Conservation (phyloP, 352 stramenopile genomes). For the Phytophthora pluvialis region DNA sequence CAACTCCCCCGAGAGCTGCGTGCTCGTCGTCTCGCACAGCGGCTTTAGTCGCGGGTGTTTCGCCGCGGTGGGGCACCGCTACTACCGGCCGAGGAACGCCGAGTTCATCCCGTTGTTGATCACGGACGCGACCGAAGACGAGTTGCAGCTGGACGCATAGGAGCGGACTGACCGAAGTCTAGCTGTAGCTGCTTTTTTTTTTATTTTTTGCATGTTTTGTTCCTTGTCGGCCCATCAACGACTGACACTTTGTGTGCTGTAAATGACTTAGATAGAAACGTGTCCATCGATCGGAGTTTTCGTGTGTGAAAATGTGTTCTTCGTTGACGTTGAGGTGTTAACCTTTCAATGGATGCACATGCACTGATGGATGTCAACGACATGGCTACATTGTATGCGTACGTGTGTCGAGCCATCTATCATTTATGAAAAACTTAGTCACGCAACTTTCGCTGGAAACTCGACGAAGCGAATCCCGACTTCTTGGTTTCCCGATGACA, state of each 20-base stretch:
- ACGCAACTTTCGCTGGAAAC: slow-evolving; percentile 6
- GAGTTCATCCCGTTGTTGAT: slow-evolving; percentile 74
- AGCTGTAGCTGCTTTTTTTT: background rate
- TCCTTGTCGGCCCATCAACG: slow-evolving; percentile 1
- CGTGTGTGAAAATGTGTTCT: background rate
- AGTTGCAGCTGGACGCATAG: slow-evolving; percentile 23
- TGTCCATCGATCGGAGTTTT: slow-evolving; percentile 12
- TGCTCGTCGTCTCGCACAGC: slow-evolving; percentile 71
- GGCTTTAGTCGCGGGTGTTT: slow-evolving; percentile 74
- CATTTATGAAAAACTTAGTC: background rate
- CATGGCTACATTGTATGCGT: background rate
- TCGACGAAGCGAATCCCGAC: background rate
- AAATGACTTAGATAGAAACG: slow-evolving; percentile 32
- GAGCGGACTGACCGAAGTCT: background rate
- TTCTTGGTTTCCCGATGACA: background rate
- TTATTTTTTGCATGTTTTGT: slow-evolving; percentile 4
- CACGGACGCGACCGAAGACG: slow-evolving; percentile 38
- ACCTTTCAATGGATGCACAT: background rate
- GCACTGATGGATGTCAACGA: slow-evolving; percentile 13
- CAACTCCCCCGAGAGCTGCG: slow-evolving; percentile 38
- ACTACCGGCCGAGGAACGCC: slow-evolving; percentile 71
- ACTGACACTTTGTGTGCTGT: slow-evolving; percentile 22
- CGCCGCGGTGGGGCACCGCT: slow-evolving; percentile 57
- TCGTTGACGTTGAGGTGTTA: background rate
- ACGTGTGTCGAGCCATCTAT: slow-evolving; percentile 19